Evolutionary conservation across 306 rosid genomes (phyloP).

Genomic region (Heteromeles arbutifolia): DNA sequence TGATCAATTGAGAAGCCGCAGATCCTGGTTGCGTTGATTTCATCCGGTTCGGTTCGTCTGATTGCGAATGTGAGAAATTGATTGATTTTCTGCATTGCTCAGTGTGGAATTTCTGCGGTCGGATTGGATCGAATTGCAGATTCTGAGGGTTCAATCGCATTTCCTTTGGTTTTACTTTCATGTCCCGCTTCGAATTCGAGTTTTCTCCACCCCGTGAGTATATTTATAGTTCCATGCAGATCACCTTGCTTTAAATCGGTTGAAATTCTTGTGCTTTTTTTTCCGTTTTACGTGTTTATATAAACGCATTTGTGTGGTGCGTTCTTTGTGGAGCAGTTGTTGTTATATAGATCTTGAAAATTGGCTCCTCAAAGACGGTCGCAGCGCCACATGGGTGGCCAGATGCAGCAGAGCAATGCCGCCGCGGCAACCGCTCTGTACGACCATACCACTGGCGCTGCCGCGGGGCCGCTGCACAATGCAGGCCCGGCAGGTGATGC

Average conservation of each 20-base stretch:
- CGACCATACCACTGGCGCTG: conserved; percentile 59
- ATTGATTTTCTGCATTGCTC: neutral
- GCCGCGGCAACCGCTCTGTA: conserved; percentile 81
- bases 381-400: conserved; percentile 99
- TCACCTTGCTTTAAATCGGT: neutral
- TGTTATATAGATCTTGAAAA: conserved; percentile 75
- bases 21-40: conserved; percentile 24
- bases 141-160: conserved; percentile 32
- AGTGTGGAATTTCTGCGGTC: conserved; percentile 15
- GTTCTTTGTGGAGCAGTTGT: conserved; percentile 36
- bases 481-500: conserved; percentile 71
- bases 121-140: conserved; percentile 19
- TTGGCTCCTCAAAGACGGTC: conserved; percentile 99
- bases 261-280: neutral
- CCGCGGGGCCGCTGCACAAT: conserved; percentile 57
- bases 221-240: neutral
- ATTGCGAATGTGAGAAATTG: neutral
- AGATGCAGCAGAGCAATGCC: conserved; percentile 99
- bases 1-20: conserved; percentile 11
- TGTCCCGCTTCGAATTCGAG: conserved; percentile 50
- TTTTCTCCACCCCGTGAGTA: conserved; percentile 62
- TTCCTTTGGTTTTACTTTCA: conserved; percentile 35
- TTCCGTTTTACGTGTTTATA: neutral
- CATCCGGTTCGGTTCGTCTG: conserved; percentile 9
- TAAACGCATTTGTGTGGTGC: neutral